Conservation (phyloP, 1,284 basidiomycete species). For the Boletus subluridellus region DNA sequence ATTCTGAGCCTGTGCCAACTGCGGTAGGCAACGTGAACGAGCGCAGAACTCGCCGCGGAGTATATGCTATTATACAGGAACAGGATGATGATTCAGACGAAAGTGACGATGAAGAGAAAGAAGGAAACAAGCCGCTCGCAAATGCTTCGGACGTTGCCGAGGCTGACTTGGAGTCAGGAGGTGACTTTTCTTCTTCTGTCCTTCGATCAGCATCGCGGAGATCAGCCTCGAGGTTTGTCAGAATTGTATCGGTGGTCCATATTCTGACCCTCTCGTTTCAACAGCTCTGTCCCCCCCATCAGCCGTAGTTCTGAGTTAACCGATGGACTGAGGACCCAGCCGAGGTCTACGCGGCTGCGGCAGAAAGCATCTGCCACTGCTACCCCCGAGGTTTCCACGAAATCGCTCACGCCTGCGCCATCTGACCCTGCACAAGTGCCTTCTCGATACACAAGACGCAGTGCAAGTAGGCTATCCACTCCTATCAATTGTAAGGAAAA, state of each 20-base stretch:
- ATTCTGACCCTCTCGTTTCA: conserved; percentile 12
- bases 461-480: conserved; percentile 31
- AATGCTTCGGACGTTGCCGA: conserved; percentile 45
- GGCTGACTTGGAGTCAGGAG: conserved; percentile 50
- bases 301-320: conserved; percentile 19
- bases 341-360: conserved; percentile 49
- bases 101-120: conserved; percentile 49
- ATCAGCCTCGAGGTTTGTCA: conserved; percentile 32
- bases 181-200: conserved; percentile 36
- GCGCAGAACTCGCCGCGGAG: conserved; percentile 70
- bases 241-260: conserved; percentile 2
- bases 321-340: conserved; percentile 34
- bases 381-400: conserved; percentile 23
- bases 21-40: conserved; percentile 59
- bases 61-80: conserved; percentile 64
- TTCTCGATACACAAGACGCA: conserved; percentile 21
- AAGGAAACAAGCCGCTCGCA: conserved; percentile 43
- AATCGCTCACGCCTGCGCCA: conserved; percentile 27
- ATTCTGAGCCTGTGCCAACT: conserved; percentile 35
- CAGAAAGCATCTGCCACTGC: conserved; percentile 46
- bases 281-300: conserved; percentile 30
- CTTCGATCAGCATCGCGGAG: conserved; percentile 24
- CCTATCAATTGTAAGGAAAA: conserved; percentile 35
- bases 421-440: conserved; percentile 20
- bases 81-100: conserved; percentile 55